Evolutionary conservation across 257 asterid genomes (phyloP).

Genomic region (Cynanchum wilfordii): DNA sequence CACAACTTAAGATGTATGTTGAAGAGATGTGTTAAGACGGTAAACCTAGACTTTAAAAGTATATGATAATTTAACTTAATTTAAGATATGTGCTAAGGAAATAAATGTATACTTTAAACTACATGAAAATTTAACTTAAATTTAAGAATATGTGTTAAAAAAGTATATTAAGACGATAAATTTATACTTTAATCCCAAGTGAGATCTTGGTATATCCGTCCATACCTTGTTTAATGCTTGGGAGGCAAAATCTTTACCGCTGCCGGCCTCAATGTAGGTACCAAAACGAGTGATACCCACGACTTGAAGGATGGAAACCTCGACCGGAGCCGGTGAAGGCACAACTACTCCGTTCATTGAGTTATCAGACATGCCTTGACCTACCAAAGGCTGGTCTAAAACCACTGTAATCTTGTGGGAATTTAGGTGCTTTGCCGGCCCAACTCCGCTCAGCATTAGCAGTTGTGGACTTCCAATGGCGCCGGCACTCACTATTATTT

Average conservation of each 20-base stretch:
- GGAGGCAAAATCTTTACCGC: slow-evolving; percentile 52
- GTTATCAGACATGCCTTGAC: slow-evolving; percentile 87
- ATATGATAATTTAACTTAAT: too few relatives aligned
- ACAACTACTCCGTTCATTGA: slow-evolving; percentile 82
- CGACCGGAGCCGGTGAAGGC: slow-evolving; percentile 80
- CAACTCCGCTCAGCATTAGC: slow-evolving; percentile 77
- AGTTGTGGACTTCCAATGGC: slow-evolving; percentile 93
- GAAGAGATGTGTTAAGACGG: too few relatives aligned
- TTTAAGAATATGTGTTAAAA: too few relatives aligned
- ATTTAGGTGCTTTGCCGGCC: slow-evolving; percentile 53
- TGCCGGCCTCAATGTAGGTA: slow-evolving; percentile 65
- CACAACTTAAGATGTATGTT: too few relatives aligned
- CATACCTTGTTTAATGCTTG: not conserved
- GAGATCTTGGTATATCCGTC: not conserved
- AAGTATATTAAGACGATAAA: too few relatives aligned
- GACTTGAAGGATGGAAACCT: slow-evolving; percentile 75
- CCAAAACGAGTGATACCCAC: slow-evolving; percentile 66
- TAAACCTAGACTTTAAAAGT: too few relatives aligned
- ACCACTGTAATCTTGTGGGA: slow-evolving; percentile 49
- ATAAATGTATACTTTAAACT: too few relatives aligned
- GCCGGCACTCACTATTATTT: slow-evolving; percentile 64
- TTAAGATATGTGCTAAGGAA: too few relatives aligned
- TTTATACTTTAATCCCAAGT: too few relatives aligned
- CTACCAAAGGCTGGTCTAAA: slow-evolving; percentile 66
- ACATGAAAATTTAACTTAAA: too few relatives aligned